These are phyloP conservation scores for Teratosphaeria destructans DNA, from an alignment of 2,329 filamentous ascomycete species.

Conservation along the genomic window DNA sequence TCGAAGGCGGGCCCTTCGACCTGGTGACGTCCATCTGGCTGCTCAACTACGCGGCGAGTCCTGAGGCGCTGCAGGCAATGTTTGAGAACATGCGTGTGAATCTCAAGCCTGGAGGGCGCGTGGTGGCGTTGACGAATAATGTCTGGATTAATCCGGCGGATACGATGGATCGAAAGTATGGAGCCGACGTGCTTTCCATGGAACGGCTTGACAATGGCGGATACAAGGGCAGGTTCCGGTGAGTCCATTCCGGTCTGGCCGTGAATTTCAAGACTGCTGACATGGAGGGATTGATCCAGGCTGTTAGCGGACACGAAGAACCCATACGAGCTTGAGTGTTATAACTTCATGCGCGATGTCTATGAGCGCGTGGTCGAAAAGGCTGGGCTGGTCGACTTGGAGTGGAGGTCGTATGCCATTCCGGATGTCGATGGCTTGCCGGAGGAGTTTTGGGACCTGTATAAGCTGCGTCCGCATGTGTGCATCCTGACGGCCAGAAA, in stretches of 20 bases:
- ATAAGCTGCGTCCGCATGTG: slow-evolving; percentile 5
- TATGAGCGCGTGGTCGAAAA: slow-evolving; percentile 9
- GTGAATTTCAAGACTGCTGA: background rate
- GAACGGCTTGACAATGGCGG: background rate
- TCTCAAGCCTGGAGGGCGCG: slow-evolving; percentile 26
- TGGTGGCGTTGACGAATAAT: slow-evolving; percentile 23
- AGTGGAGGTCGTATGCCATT: slow-evolving; percentile 6
- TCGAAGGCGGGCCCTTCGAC: slow-evolving; percentile 24
- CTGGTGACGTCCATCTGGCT: slow-evolving; percentile 29
- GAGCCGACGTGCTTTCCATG: background rate
- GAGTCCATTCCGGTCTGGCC: background rate
- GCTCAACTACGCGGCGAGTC: slow-evolving; percentile 28
- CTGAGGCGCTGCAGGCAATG: slow-evolving; percentile 24
- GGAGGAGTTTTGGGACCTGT: slow-evolving; percentile 8
- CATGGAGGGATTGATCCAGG: background rate
- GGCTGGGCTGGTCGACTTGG: slow-evolving; percentile 4
- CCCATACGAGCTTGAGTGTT: background rate
- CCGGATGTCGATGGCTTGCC: slow-evolving; percentile 4
- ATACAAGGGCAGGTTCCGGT: background rate
- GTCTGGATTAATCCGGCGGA: background rate
- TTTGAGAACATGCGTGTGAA: slow-evolving; percentile 27
- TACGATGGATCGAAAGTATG: background rate
- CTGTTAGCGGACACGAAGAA: background rate
- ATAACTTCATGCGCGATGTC: background rate
- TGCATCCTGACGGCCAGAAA: slow-evolving; percentile 2